Evolutionary conservation across 2,329 filamentous ascomycete genomes (phyloP).

Genomic region (Endothia cerciana): DNA sequence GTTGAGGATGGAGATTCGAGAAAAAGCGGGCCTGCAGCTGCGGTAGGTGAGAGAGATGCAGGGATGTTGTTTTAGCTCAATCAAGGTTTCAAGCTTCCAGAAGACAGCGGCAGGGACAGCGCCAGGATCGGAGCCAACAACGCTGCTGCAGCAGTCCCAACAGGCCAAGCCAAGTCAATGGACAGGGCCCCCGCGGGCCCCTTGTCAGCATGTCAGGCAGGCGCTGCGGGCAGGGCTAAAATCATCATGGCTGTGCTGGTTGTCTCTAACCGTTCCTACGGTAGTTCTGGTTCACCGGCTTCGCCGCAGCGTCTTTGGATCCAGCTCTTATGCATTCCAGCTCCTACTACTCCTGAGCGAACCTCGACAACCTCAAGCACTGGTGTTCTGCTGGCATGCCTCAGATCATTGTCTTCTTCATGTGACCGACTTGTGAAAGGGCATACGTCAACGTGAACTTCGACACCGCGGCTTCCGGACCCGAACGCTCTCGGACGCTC

Average conservation of each 20-base stretch:
- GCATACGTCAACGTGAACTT: neutral
- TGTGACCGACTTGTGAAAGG: neutral
- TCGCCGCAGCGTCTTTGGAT: neutral
- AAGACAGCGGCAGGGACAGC: neutral
- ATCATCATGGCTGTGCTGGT: slow-evolving; percentile 18
- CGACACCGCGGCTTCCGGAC: neutral
- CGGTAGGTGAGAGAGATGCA: neutral
- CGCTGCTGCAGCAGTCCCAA: neutral
- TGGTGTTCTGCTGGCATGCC: neutral
- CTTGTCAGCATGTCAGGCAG: slow-evolving; percentile 9
- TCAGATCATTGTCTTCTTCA: neutral
- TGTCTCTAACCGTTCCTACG: slow-evolving; percentile 2
- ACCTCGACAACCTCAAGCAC: neutral
- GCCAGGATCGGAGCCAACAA: neutral
- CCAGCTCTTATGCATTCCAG: neutral
- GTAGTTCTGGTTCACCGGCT: slow-evolving; percentile 1
- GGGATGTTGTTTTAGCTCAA: neutral
- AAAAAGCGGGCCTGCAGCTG: slow-evolving; percentile 3
- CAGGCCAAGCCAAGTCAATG: neutral
- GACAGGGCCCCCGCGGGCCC: neutral
- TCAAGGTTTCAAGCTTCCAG: slow-evolving; percentile 9
- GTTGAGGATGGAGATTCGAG: slow-evolving; percentile 14
- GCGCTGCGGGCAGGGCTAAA: slow-evolving; percentile 5
- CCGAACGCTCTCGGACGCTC: neutral
- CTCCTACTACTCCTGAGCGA: neutral